Conservation (phyloP, 805 yeast species). For the Schwanniomyces vanrijiae region DNA sequence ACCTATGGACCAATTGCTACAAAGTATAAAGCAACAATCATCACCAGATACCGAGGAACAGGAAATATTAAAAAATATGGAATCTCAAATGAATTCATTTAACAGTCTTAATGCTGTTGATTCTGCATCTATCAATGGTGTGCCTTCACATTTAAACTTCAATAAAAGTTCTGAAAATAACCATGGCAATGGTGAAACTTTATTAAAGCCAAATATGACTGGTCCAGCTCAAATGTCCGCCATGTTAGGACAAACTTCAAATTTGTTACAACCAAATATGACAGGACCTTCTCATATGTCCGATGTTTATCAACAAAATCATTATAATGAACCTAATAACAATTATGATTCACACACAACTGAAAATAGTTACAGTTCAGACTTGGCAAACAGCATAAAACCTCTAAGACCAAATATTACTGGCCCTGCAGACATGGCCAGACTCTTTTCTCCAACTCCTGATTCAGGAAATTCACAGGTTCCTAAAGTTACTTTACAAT, state of each 20-base stretch:
- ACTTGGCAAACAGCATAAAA: constrained; percentile 6
- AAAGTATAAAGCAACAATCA: constrained; percentile 30
- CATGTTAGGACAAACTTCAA: constrained; percentile 21
- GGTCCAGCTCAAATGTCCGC: constrained; percentile 46
- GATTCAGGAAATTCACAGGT: constrained; percentile 3
- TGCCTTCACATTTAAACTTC: constrained; percentile 54
- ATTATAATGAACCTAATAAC: not conserved
- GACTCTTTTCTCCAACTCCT: constrained; percentile 22
- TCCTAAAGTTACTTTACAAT: constrained; percentile 37
- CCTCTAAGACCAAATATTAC: constrained; percentile 28
- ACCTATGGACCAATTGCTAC: constrained; percentile 75
- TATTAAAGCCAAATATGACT: constrained; percentile 44
- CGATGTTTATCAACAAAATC: constrained; percentile 13
- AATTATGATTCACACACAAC: constrained; percentile 6
- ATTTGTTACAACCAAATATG: constrained; percentile 38
- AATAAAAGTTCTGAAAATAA: constrained; percentile 14
- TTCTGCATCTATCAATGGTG: constrained; percentile 71
- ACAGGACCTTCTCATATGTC: constrained; percentile 46
- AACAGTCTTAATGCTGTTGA: constrained; percentile 73
- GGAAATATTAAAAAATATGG: constrained; percentile 71
- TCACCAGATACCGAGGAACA: constrained; percentile 59
- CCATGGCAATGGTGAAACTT: constrained; percentile 8
- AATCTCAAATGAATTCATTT: constrained; percentile 66
- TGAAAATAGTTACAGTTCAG: constrained; percentile 2
- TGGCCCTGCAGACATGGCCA: constrained; percentile 37